Evolutionary conservation across 2,329 filamentous ascomycete genomes (phyloP), one percentile per base, ranked within the genome.

Genomic region (Fusarium pseudonygamai): DNA sequence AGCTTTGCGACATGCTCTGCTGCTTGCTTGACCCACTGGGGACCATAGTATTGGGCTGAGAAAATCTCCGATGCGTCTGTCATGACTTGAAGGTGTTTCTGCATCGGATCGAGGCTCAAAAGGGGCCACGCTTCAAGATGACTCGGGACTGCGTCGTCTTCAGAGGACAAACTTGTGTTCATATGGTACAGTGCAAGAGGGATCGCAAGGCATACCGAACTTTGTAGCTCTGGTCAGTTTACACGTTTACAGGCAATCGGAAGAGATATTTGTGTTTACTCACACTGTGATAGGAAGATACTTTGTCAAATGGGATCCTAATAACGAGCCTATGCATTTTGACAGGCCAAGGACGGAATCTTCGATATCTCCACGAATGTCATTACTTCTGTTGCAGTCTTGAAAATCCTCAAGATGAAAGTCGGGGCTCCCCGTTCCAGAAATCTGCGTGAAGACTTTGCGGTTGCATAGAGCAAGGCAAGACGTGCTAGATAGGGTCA

Each of bases 31-130:
- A 62, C 20, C 50, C 59, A 62, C 18, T 57, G 24, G 0, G n/a
- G 14, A 1, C 59, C 59, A n/a, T 57, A 46, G 13, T 62, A 62
- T 11, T 57, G 32, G 32, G 50, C 5, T 1, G 55, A 57, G 0
- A 57, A 62, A 3, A 26, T 32, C 15, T 57, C 40, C 0, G 22
- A 2, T 18, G 59, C 50, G 6, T 46, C 32, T 39, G 10, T 3
- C 13, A 61, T 7, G 14, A 32, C 30, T 14, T 46, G 32, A 7
- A 61, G 49, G 6, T 32, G 59, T 24, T 11, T 24, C 3, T 50
- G 30, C 0, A 1, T 5, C 0, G 22, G n/a, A 2, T 50, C 12
- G 1, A 34, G 4, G 5, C 12, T 10, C 3, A 50, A 4, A 6
- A 4, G 4, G 0, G 12, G 30, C 47, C 47, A 50, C 0, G 6